Conservation (phyloP, 2,329 filamentous ascomycete species). For the Balansia obtecta region DNA sequence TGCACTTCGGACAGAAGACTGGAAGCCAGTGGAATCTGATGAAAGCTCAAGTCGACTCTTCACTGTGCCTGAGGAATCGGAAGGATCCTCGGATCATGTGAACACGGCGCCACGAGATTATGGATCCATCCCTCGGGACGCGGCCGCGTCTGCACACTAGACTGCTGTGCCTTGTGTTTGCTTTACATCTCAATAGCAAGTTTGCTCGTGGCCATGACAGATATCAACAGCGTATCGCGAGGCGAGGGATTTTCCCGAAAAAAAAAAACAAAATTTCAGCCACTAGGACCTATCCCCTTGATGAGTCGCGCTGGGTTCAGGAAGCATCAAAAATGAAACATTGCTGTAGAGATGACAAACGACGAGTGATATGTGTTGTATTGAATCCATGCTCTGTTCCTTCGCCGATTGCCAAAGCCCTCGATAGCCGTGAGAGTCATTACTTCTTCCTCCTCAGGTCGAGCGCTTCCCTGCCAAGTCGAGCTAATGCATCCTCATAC, state of each 20-base stretch:
- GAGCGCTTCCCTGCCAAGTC: constrained; percentile 48
- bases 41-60: constrained; percentile 16
- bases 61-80: constrained; percentile 15
- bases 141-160: background rate
- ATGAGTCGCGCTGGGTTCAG: no score
- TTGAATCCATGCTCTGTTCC: background rate
- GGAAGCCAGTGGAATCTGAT: constrained; percentile 7
- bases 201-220: background rate
- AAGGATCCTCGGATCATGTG: constrained; percentile 12
- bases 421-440: background rate
- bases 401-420: background rate
- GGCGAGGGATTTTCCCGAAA: no score
- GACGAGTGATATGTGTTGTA: background rate
- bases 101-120: constrained; percentile 9
- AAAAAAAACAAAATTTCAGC: no score
- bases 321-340: no score
- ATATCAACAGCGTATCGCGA: background rate
- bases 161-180: background rate
- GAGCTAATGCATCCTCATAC: constrained; percentile 46
- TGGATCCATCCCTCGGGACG: constrained; percentile 4
- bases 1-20: constrained; percentile 11
- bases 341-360: background rate
- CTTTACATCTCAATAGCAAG: background rate
- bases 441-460: constrained; percentile 15
- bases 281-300: no score